Evolutionary conservation across 1,139 yeast genomes (phyloP).

Genomic region (Debaryomycetaceae sp.): DNA sequence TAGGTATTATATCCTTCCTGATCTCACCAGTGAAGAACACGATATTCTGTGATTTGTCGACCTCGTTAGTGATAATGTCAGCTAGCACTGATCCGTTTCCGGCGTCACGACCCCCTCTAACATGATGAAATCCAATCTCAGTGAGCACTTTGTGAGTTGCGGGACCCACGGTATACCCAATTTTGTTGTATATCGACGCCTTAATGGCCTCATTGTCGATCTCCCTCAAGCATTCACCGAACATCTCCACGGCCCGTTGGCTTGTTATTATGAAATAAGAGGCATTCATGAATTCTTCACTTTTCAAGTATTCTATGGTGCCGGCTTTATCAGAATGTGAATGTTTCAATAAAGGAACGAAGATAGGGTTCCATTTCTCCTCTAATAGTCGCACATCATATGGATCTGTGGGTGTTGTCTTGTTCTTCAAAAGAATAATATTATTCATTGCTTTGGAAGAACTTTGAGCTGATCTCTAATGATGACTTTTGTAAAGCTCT

Average conservation of each 20-base stretch:
- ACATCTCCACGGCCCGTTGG: slow-evolving; percentile 86
- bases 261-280: slow-evolving; percentile 73
- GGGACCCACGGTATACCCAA: slow-evolving; percentile 88
- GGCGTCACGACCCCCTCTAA: slow-evolving; percentile 71
- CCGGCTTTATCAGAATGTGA: slow-evolving; percentile 46
- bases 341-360: slow-evolving; percentile 71
- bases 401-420: slow-evolving; percentile 62
- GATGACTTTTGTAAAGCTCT: not conserved
- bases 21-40: slow-evolving; percentile 85
- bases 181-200: slow-evolving; percentile 35
- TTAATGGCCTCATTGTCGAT: slow-evolving; percentile 13
- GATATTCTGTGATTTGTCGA: slow-evolving; percentile 24
- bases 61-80: slow-evolving; percentile 53
- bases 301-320: slow-evolving; percentile 39
- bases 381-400: slow-evolving; percentile 44
- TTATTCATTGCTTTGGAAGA: not conserved
- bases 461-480: not conserved
- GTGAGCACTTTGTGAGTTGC: slow-evolving; percentile 68
- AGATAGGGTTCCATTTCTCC: slow-evolving; percentile 40
- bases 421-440: slow-evolving; percentile 58
- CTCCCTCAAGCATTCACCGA: slow-evolving; percentile 43
- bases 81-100: slow-evolving; percentile 80
- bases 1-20: slow-evolving; percentile 78
- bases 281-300: slow-evolving; percentile 33
- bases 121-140: slow-evolving; percentile 60